Conservation (phyloP, 2,329 filamentous ascomycete genomes). For the Exserohilum turcica region DNA sequence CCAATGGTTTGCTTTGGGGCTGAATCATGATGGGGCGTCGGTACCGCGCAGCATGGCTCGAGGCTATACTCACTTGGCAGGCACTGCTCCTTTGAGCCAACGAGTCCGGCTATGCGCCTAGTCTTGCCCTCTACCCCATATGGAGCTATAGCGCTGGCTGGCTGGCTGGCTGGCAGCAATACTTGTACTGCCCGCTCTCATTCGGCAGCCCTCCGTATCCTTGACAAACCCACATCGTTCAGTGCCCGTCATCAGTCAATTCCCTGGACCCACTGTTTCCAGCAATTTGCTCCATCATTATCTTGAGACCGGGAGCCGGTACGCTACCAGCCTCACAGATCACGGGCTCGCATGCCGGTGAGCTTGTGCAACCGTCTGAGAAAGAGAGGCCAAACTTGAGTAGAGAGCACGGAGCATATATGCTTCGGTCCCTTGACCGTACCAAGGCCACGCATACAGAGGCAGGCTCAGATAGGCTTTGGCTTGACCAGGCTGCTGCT, state of each 20-base stretch:
- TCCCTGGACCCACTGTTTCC: slow-evolving; percentile 17
- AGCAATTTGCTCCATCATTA: slow-evolving; percentile 20
- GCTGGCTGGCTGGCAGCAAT: slow-evolving; percentile 36
- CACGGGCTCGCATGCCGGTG: slow-evolving; percentile 40
- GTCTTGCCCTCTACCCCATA: slow-evolving; percentile 44
- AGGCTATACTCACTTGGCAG: slow-evolving; percentile 46
- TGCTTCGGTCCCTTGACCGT: slow-evolving; percentile 36
- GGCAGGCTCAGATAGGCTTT: slow-evolving; percentile 12
- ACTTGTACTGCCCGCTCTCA: slow-evolving; percentile 40
- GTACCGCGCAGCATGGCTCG: slow-evolving; percentile 38
- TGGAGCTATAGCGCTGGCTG: slow-evolving; percentile 40
- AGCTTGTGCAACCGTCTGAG: slow-evolving; percentile 39
- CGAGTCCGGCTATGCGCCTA: slow-evolving; percentile 41
- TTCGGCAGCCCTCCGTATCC: slow-evolving; percentile 30
- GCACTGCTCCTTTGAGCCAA: slow-evolving; percentile 49
- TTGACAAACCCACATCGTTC: slow-evolving; percentile 27
- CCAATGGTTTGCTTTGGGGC: slow-evolving; percentile 51
- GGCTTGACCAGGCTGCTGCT: slow-evolving; percentile 3
- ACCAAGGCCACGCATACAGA: slow-evolving; percentile 13
- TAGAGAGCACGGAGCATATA: slow-evolving; percentile 44
- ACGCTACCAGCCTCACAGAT: slow-evolving; percentile 38
- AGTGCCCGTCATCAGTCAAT: slow-evolving; percentile 21
- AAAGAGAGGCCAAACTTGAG: slow-evolving; percentile 34
- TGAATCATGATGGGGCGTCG: slow-evolving; percentile 51
- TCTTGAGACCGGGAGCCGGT: slow-evolving; percentile 25